Evolutionary conservation across 2,329 filamentous ascomycete species (phyloP), one percentile per base, ranked within the genome.

Genomic region (Tolypocladium nubicola): DNA sequence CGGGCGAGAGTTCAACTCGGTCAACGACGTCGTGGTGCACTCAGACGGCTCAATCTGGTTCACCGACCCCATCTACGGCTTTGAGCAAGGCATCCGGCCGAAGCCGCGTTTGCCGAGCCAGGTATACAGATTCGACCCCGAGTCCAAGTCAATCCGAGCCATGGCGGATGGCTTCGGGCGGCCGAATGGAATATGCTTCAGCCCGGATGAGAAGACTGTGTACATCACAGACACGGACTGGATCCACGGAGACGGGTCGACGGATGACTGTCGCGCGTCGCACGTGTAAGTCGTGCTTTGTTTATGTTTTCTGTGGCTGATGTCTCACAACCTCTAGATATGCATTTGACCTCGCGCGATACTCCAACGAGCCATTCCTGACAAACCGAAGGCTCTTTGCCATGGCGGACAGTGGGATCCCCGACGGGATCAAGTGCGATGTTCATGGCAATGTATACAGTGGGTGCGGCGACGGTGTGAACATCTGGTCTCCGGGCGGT

Each of bases 341-440:
- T 43, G 71, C 71, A 0, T 73, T 73, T 23, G 71, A 75, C 13
- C 26, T 75, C 1, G 45, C 59, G 0, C 26, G n/a, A 3, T 57
- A 63, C 50, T 61, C 61, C 14, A 61, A 62, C 3, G 59, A 70
- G n/a, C 74, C 73, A 0, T 75, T 76, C 49, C 66, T 82, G 30
- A 65, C 61, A 1, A 81, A 81, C 61, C 71, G 74, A 19, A 71
- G 79, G 37, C 64, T 82, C 0, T 83, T 83, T 58, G 76, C 78
- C 2, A 75, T 77, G 64, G 75, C 76, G 1, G 74, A 77, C 45
- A 68, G 64, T 0, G 78, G 78, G 0, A 70, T 79, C 3, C 79
- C 79, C 0, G 76, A 70, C 59, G 73, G 70, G n/a, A 76, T 79
- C 57, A 77, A 78, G 57, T 76, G 73, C 57, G 77, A 79, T 53